These are phyloP conservation scores for Xylaria sp. DNA, from an alignment of 2,329 filamentous ascomycete genomes.

Conservation along the genomic window DNA sequence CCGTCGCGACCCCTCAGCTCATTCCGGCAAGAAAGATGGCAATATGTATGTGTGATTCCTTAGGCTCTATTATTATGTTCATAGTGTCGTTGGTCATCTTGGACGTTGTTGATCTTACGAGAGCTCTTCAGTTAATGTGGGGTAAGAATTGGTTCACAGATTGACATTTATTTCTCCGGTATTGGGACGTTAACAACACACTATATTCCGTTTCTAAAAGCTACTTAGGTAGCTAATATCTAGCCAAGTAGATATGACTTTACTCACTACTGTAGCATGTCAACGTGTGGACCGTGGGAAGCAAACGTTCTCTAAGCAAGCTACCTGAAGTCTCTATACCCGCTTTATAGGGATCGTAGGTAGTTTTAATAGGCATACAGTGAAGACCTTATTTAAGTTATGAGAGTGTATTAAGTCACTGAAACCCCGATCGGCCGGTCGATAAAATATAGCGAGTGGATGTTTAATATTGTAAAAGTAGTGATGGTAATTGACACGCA, in stretches of 20 bases:
- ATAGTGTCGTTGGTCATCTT: constrained; percentile 19
- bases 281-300: not conserved
- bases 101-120: not conserved
- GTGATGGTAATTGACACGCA: no score
- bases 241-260: not conserved
- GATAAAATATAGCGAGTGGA: no score
- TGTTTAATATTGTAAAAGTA: no score
- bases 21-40: constrained; percentile 53
- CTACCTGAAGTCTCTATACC: no score
- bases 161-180: not conserved
- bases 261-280: not conserved
- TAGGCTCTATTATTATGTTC: constrained; percentile 53
- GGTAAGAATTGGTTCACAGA: not conserved
- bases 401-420: no score
- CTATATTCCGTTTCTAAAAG: not conserved
- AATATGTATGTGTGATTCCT: constrained; percentile 53
- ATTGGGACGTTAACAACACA: not conserved
- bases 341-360: no score
- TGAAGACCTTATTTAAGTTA: no score
- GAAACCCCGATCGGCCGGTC: no score
- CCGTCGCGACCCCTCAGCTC: constrained; percentile 48
- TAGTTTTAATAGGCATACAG: no score
- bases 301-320: no score
- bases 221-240: not conserved
- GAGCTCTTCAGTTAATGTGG: not conserved